Evolutionary conservation across 257 asterid genomes (phyloP).

Genomic region (Anisodus tanguticus): DNA sequence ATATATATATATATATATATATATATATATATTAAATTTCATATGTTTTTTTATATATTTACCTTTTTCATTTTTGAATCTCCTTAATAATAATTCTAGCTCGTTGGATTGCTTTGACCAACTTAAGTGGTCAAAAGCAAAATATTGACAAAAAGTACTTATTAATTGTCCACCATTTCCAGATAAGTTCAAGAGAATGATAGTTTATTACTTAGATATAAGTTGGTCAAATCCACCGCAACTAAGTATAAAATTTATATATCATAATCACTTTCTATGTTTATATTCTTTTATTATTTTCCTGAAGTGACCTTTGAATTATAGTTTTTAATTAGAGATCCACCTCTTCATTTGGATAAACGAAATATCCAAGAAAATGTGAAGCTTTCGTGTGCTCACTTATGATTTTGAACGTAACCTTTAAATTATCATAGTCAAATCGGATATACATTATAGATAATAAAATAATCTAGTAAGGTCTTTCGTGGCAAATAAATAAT

Average conservation of each 20-base stretch:
- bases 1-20: no score
- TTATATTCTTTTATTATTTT: background rate
- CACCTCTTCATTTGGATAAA: background rate
- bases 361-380: conserved; percentile 19
- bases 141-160: background rate
- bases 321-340: background rate
- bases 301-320: background rate
- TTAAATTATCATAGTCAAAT: no score
- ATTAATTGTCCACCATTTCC: background rate
- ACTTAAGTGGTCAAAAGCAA: background rate
- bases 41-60: background rate
- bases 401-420: background rate
- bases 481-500: no score
- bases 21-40: background rate
- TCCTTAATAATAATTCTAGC: background rate
- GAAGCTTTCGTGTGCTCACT: background rate
- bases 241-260: background rate
- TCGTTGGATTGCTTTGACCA: background rate
- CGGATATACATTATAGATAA: background rate
- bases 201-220: background rate
- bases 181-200: conserved; percentile 16
- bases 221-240: background rate
- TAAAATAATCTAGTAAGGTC: background rate
- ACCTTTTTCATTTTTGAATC: background rate
- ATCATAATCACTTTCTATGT: background rate